phyloP scores from a whole-genome alignment of 1,139 yeast genomes.

The Torulaspora pretoriensis region DNA sequence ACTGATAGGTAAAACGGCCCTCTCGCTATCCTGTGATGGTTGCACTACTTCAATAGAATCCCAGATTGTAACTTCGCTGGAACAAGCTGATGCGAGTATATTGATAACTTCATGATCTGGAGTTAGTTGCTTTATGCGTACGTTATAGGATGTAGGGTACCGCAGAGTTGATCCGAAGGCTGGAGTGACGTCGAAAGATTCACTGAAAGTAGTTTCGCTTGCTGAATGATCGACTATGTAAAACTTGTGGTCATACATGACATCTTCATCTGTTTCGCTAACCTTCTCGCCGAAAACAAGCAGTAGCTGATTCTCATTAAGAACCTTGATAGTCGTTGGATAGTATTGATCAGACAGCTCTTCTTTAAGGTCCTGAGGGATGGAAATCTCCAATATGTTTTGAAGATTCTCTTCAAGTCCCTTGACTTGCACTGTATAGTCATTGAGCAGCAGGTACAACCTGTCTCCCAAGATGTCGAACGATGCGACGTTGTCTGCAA shows the following conservation, averaged over 20 bases:
- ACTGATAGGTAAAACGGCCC: slow-evolving; percentile 69
- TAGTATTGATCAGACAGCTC: slow-evolving; percentile 19
- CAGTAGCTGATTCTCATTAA: slow-evolving; percentile 19
- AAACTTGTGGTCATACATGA: slow-evolving; percentile 26
- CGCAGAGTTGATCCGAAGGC: slow-evolving; percentile 56
- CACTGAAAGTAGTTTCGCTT: slow-evolving; percentile 28
- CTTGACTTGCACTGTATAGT: slow-evolving; percentile 12
- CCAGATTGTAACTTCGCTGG: slow-evolving; percentile 55
- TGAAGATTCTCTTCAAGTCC: slow-evolving; percentile 1
- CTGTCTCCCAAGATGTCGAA: slow-evolving; percentile 18
- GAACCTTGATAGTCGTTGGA: slow-evolving; percentile 21
- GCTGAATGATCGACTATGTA: slow-evolving; percentile 20
- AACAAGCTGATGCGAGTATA: slow-evolving; percentile 55
- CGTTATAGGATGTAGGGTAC: slow-evolving; percentile 46
- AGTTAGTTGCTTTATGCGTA: slow-evolving; percentile 45
- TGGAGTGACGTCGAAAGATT: slow-evolving; percentile 51
- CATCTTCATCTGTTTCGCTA: slow-evolving; percentile 22
- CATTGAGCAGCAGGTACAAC: slow-evolving; percentile 12
- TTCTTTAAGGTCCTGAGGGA: slow-evolving; percentile 19
- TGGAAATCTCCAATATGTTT: slow-evolving; percentile 6
- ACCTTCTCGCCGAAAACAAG: slow-evolving; percentile 25
- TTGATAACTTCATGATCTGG: slow-evolving; percentile 36
- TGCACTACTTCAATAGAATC: slow-evolving; percentile 34
- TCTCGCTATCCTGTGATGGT: slow-evolving; percentile 61
- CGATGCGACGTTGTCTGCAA: slow-evolving; percentile 11